Percentiles rank a stretch among this genome's conserved stretches.
Evolutionary conservation across 176 grass and related monocot species (phyloP).

Genomic region (Aegilops sharonensis): DNA sequence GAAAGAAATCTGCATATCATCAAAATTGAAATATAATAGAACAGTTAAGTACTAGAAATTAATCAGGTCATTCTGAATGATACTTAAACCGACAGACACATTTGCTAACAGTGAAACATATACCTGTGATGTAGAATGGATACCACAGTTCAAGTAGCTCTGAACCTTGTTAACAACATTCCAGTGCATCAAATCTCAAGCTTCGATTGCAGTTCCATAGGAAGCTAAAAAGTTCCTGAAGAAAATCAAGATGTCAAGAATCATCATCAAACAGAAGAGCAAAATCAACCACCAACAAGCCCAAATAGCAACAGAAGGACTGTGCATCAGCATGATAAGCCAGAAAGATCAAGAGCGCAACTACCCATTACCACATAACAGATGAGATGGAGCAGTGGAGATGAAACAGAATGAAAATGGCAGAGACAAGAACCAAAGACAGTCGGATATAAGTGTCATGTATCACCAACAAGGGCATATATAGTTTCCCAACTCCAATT

Average conservation of each 20-base stretch:
- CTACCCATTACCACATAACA: not conserved
- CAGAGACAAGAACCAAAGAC: slow-evolving; percentile 3
- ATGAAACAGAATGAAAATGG: not conserved
- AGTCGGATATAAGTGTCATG: not conserved
- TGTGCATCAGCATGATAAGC: not conserved
- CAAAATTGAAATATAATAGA: slow-evolving; percentile 21
- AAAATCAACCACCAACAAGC: not conserved
- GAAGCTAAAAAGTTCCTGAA: slow-evolving; percentile 13
- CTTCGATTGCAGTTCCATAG: not conserved
- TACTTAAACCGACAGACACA: not conserved
- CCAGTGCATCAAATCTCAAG: not conserved
- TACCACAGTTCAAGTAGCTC: slow-evolving; percentile 5
- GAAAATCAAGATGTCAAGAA: not conserved
- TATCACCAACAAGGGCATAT: slow-evolving; percentile 14
- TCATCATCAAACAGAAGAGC: not conserved
- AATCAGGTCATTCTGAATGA: not conserved
- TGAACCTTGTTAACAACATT: slow-evolving; percentile 1
- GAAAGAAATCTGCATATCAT: not conserved
- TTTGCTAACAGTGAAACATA: not conserved
- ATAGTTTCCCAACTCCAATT: not conserved
- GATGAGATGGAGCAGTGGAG: not conserved
- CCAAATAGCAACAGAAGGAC: not conserved
- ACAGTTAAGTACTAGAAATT: slow-evolving; percentile 21
- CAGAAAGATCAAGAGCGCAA: slow-evolving; percentile 9
- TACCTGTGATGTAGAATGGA: not conserved